These are phyloP conservation scores for Zygosaccharomyces gambellarensis DNA, from an alignment of 805 yeast species.

Conservation along the genomic window DNA sequence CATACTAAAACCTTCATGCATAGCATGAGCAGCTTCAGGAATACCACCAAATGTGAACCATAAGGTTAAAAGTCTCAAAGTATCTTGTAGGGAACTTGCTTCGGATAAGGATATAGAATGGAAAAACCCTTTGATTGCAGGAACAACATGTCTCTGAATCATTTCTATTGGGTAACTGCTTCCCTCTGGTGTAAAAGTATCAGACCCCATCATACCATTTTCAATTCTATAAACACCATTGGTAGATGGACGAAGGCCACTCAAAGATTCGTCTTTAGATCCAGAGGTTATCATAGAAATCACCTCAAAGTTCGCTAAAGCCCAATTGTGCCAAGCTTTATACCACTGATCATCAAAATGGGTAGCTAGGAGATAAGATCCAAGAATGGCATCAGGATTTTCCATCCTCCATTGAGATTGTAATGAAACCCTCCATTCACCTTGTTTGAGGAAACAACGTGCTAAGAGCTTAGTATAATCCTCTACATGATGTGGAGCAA, in stretches of 20 bases:
- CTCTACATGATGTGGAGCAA: constrained; percentile 59
- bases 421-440: constrained; percentile 93
- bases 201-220: constrained; percentile 29
- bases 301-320: constrained; percentile 94
- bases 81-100: constrained; percentile 87
- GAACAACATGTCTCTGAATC: constrained; percentile 83
- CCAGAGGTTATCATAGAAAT: constrained; percentile 53
- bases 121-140: constrained; percentile 94
- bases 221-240: constrained; percentile 17
- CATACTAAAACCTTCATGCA: constrained; percentile 84
- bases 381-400: constrained; percentile 76
- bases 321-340: constrained; percentile 99
- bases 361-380: constrained; percentile 89
- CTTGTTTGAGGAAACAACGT: constrained; percentile 92
- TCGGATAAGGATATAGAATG: constrained; percentile 86
- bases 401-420: constrained; percentile 76
- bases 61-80: constrained; percentile 77
- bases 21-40: constrained; percentile 84
- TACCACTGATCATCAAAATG: constrained; percentile 93
- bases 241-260: constrained; percentile 9
- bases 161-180: constrained; percentile 44
- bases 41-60: constrained; percentile 97
- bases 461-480: constrained; percentile 83
- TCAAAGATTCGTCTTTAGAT: constrained; percentile 19
- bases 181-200: constrained; percentile 29